phyloP scores from a whole-genome alignment of 2,329 filamentous ascomycete genomes.

The Elsinoe perseae region DNA sequence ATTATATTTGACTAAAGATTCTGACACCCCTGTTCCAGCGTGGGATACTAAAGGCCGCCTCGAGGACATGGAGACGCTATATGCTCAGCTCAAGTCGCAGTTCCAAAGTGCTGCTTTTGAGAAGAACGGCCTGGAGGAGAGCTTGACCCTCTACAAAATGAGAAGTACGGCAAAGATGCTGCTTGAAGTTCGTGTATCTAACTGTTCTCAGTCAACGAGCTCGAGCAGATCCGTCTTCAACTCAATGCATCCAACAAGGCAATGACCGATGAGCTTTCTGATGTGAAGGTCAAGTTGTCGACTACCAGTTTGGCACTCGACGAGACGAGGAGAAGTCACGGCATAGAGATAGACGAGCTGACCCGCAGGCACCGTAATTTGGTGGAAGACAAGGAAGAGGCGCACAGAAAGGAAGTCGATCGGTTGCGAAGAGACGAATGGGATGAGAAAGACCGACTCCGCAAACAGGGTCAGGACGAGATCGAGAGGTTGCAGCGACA shows the following conservation, averaged over 20 bases:
- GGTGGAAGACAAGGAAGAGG: conserved; percentile 47
- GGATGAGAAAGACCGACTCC: conserved; percentile 37
- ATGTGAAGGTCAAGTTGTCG: conserved; percentile 46
- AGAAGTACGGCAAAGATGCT: conserved; percentile 50
- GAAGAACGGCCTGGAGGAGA: conserved; percentile 63
- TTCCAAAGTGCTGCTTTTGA: conserved; percentile 63
- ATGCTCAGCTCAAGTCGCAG: conserved; percentile 62
- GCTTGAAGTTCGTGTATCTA: background rate
- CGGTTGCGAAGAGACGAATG: conserved; percentile 46
- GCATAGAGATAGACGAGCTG: conserved; percentile 46
- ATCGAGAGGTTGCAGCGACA: conserved; percentile 51
- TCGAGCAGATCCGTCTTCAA: conserved; percentile 47
- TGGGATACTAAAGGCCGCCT: conserved; percentile 76
- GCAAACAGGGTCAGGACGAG: conserved; percentile 44
- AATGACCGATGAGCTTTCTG: conserved; percentile 62
- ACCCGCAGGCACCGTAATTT: conserved; percentile 49
- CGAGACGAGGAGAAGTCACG: conserved; percentile 45
- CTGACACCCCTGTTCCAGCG: conserved; percentile 61
- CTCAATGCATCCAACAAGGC: conserved; percentile 46
- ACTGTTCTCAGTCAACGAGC: conserved; percentile 43
- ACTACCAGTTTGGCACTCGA: conserved; percentile 44
- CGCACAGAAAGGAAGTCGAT: conserved; percentile 51
- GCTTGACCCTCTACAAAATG: conserved; percentile 64
- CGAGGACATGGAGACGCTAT: conserved; percentile 67
- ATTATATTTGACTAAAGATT: conserved; percentile 56